Evolutionary conservation across 2,329 filamentous ascomycete species (phyloP).

Genomic region (Pestalotiopsis sp.): DNA sequence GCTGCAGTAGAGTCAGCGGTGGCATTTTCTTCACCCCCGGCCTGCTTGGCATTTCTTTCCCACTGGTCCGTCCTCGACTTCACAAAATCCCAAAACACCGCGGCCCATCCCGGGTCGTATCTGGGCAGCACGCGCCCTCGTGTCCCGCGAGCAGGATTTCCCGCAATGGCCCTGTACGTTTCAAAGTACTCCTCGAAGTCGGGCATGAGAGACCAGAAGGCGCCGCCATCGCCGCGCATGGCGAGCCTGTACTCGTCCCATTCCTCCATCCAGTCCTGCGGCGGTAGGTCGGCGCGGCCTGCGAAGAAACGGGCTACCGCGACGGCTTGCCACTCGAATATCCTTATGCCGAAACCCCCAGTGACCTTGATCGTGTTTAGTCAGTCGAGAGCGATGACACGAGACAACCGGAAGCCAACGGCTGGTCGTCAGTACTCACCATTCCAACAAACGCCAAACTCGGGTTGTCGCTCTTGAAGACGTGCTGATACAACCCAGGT

Average conservation of each 20-base stretch:
- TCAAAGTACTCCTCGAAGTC: slow-evolving; percentile 71
- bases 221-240: slow-evolving; percentile 56
- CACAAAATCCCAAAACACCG: slow-evolving; percentile 2
- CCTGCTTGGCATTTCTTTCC: slow-evolving; percentile 9
- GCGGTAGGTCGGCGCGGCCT: slow-evolving; percentile 54
- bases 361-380: slow-evolving; percentile 60
- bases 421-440: slow-evolving; percentile 44
- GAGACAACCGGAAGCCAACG: neutral
- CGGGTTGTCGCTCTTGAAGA: slow-evolving; percentile 57
- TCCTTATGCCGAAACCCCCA: neutral
- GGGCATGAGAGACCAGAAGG: slow-evolving; percentile 60
- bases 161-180: slow-evolving; percentile 50
- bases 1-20: too few relatives aligned
- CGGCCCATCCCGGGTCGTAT: slow-evolving; percentile 12
- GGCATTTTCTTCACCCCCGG: neutral
- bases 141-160: slow-evolving; percentile 24
- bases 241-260: slow-evolving; percentile 63
- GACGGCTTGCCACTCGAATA: slow-evolving; percentile 69
- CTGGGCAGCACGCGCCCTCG: slow-evolving; percentile 10
- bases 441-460: slow-evolving; percentile 62
- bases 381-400: too few relatives aligned
- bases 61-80: slow-evolving; percentile 7
- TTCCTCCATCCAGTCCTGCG: slow-evolving; percentile 46
- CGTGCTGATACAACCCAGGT: slow-evolving; percentile 59
- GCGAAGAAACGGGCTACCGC: slow-evolving; percentile 61